Evolutionary conservation across 2,329 filamentous ascomycete genomes (phyloP), one percentile per base, ranked within the genome.

Genomic region (Neopestalotiopsis sp.): DNA sequence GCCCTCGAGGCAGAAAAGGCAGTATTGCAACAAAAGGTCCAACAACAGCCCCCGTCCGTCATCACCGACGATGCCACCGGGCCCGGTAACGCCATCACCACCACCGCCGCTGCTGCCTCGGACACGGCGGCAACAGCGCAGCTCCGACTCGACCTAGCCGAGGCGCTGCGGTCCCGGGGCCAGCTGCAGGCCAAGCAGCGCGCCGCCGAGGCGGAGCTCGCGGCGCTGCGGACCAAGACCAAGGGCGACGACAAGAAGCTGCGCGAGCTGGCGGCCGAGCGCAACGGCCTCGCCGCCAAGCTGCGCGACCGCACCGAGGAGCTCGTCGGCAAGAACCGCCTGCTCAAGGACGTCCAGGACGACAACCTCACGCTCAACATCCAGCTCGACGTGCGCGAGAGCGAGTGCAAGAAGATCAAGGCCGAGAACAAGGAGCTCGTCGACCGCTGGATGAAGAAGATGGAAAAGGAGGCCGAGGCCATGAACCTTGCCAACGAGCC

Each of bases 261-360:
- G 65, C 82, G 84, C 17, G 83, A 87, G 28, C 82, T 97, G 20
- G 88, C 89, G 24, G 82, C 84, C 30, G 90, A 94, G 74, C 88
- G 89, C 42, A 84, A 86, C 20, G 80, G 85, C 2, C 82, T 96
- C 20, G 85, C 88, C 64, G 86, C 89, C 57, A 91, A 91, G 71
- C 82, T 97, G 56, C 90, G 89, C 71, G 95, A 98, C 79, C 86
- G 92, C 38, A 94, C 97, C 71, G 93, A 97, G 75, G 96, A 98
- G 83, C 81, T 98, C 40, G 88, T 87, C 68, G 93, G 90, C 69
- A 98, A 98, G 84, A 90, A 90, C 40, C 94, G 95, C 78, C 83
- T 98, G 72, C 87, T 97, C 2, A 92, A 94, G 88, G 89, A 95
- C 76, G 91, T 97, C 66, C 95, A 98, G 82, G 95, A 98, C 80